Evolutionary conservation across 2,329 filamentous ascomycete genomes (phyloP), one percentile per base, ranked within the genome.

Genomic region (Chaetomiaceae sp.): DNA sequence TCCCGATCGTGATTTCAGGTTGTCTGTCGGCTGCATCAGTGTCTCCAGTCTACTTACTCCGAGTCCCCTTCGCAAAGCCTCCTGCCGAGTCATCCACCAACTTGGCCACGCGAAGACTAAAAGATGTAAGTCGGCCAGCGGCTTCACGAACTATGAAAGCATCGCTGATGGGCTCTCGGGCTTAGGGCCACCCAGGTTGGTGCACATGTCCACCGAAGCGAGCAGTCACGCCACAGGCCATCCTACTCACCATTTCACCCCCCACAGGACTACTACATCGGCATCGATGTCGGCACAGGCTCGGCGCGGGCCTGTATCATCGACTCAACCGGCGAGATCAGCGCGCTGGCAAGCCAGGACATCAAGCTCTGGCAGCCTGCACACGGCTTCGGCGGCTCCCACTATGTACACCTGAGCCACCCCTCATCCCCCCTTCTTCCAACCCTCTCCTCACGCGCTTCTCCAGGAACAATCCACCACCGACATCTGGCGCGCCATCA

Each of bases 401-500:
- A 67, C 65, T 90, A 89, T 67, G 84, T 85, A 69, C 38, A 76
- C 60, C n/a, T n/a, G n/a, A n/a, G n/a, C n/a, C n/a, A n/a, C n/a
- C n/a, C n/a, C n/a, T n/a, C n/a, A n/a, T 2, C 7, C 27, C 9
- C 27, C 15, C 26, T 8, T 15, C 9, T 9, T 4, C 10, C 6
- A 9, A 11, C 1, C 7, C 18, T 18, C 4, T 18, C 2, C 8
- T 24, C 15, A 34, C 40, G 41, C 24, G n/a, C 20, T 6, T 6
- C 10, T 3, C 14, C 48, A 73, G 89, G 93, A 98, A 73, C 93
- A 98, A 91, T 97, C 91, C 14, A 97, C 93, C 0, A 87, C 83
- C 41, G 88, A 98, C 66, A 98, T 98, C 62, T 98, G 93, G 93
- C 78, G 82, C 54, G 91, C 88, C 68, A 95, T 98, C 64, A 95